phyloP scores from a whole-genome alignment of 495 filamentous ascomycete species.

The Neurospora sp. region DNA sequence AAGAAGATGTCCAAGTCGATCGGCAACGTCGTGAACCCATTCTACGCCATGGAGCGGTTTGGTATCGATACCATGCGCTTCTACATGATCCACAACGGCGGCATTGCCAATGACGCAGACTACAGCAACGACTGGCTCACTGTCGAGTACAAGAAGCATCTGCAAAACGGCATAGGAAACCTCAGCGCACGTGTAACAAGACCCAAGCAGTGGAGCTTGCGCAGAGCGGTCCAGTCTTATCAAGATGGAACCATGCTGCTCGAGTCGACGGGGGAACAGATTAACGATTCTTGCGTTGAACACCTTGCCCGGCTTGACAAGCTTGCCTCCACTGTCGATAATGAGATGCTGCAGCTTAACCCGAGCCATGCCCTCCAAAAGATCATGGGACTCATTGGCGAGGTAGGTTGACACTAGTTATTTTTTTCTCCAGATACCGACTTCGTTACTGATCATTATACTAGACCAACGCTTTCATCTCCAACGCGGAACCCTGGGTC shows the following conservation, averaged over 20 bases:
- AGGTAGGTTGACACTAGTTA: constrained; percentile 24
- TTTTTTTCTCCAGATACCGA: background rate
- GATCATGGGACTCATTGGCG: constrained; percentile 52
- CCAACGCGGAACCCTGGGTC: constrained; percentile 25
- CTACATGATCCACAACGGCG: constrained; percentile 71
- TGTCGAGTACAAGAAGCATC: constrained; percentile 62
- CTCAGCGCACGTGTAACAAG: constrained; percentile 58
- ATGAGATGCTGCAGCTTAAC: constrained; percentile 54
- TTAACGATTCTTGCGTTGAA: background rate
- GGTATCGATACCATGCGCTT: constrained; percentile 80
- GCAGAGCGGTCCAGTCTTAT: constrained; percentile 33
- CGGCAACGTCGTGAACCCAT: constrained; percentile 92
- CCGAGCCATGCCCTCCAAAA: constrained; percentile 52
- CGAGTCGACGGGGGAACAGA: background rate
- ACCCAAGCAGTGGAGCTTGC: constrained; percentile 55
- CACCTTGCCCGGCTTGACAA: background rate
- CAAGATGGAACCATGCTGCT: background rate
- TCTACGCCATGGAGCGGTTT: constrained; percentile 83
- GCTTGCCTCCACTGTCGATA: constrained; percentile 25
- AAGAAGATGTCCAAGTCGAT: constrained; percentile 93
- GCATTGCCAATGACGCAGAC: constrained; percentile 62
- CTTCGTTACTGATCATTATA: constrained; percentile 8
- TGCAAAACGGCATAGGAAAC: constrained; percentile 71
- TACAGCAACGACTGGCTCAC: constrained; percentile 74
- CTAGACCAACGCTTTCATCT: constrained; percentile 64